A percentile compares a stretch with the other conserved stretches of the same genome.
Conservation (phyloP, 257 asterid genomes). For the Solanum chmielewskii region DNA sequence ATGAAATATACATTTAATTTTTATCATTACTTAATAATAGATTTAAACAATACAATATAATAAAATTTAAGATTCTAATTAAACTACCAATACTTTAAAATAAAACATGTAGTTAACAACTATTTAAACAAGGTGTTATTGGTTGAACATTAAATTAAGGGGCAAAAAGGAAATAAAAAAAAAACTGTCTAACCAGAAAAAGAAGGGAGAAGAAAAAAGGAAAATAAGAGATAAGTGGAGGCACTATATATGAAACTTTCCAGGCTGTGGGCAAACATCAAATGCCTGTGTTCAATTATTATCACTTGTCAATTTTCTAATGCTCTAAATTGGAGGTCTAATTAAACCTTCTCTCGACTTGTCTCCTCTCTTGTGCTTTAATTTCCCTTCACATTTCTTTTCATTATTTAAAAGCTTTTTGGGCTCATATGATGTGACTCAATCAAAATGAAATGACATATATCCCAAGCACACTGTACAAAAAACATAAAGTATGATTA, state of each 20-base stretch:
- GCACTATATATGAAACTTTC: neutral
- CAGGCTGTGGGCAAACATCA: neutral
- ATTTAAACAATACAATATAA: too few relatives aligned
- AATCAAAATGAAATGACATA: neutral
- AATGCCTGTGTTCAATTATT: neutral
- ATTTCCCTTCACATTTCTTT: neutral
- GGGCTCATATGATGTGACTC: neutral
- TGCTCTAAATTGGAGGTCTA: neutral
- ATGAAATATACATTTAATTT: too few relatives aligned
- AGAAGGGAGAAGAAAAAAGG: neutral
- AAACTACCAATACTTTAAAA: too few relatives aligned
- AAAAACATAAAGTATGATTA: neutral
- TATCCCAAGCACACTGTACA: neutral
- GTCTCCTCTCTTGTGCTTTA: neutral
- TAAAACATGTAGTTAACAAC: too few relatives aligned
- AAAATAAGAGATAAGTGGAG: neutral
- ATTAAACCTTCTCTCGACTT: neutral
- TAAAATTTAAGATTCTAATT: too few relatives aligned
- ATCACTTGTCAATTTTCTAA: neutral
- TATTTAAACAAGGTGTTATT: too few relatives aligned
- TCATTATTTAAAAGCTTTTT: neutral
- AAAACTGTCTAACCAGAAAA: neutral
- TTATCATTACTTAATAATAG: too few relatives aligned
- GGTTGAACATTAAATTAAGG: neutral
- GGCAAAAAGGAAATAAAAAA: neutral